Evolutionary conservation across 106 monocot genomes (phyloP), one percentile per base, ranked within the genome.

Genomic region (Dendrobium officinale): DNA sequence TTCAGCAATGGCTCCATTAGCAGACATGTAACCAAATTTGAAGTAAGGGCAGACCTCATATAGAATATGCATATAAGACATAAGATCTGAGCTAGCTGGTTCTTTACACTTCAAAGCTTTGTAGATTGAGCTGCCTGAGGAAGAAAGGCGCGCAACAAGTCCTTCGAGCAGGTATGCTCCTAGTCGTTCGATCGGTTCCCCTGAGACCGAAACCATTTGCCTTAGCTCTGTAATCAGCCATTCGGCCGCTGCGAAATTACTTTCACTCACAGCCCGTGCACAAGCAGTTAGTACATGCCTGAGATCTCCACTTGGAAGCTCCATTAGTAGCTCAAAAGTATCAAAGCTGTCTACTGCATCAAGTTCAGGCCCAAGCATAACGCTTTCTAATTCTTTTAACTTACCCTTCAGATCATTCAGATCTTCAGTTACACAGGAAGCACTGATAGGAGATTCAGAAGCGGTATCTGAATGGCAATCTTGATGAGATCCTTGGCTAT

Each of bases 1-100:
- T 75, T 97, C 96, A 24, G 92, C 96, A 48, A 97, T 97, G 15
- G 94, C 96, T 20, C 96, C 96, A 83, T 97, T 97, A 24, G 96
- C 93, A 70, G 96, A 93, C 84, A 96, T 88, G 77, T 93, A 96
- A 7, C 92, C 96, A 55, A 96, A 96, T 79, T 96, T 96, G 80
- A 91, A 93, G 85, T 91, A 96, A 9, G 96, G 96, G 78, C 96
- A 96, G 27, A 82, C 90, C 78, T 96, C 91, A 80, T 91, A 96
- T 4, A 96, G 90, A 27, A 90, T 77, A 56, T 92, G 92, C 96
- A 96, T 96, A 77, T 96, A 96, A 18, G 96, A 96, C 40, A 96
- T 87, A 18, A 96, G 90, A 1, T 93, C 96, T 40, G 91, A 85
- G 54, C 96, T 82, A 3, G 83, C 54, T 29, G 96, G 96, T 59